Evolutionary conservation across 306 rosid species (phyloP).

Genomic region (Fragaria nilgerrensis): DNA sequence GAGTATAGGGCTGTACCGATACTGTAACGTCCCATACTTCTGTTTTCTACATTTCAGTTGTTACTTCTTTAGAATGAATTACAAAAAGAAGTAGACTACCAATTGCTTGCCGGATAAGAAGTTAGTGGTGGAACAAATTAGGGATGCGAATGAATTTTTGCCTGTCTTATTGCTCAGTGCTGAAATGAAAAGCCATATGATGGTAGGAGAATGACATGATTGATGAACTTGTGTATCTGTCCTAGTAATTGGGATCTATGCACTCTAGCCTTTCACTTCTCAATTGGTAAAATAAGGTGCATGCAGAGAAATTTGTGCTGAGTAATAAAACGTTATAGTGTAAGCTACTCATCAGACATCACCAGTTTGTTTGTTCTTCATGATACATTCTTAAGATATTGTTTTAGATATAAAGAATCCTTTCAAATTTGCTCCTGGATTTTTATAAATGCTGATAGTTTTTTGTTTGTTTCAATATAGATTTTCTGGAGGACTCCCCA

Average conservation of each 20-base stretch:
- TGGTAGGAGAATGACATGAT: conserved; percentile 1
- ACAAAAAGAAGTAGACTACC: neutral
- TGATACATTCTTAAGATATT: neutral
- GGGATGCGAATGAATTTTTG: neutral
- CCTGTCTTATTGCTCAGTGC: neutral
- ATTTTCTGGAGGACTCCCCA: conserved; percentile 13
- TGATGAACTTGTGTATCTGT: neutral
- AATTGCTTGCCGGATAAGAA: neutral
- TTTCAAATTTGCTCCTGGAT: neutral
- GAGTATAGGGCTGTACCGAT: neutral
- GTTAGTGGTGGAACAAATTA: neutral
- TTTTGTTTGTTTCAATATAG: conserved; percentile 4
- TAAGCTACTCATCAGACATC: neutral
- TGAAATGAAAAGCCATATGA: neutral
- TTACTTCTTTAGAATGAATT: neutral
- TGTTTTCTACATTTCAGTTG: neutral
- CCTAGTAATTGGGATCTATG: neutral
- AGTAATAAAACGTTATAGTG: neutral
- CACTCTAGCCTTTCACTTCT: neutral
- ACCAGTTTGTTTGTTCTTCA: neutral
- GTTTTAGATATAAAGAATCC: neutral
- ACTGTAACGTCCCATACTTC: neutral
- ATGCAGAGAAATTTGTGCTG: neutral
- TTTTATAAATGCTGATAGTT: neutral
- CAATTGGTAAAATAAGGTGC: neutral